Percentiles rank a stretch among this genome's conserved stretches.
Evolutionary conservation across 768 basidiomycete genomes (phyloP).

Genomic region (Panellus pusillus): DNA sequence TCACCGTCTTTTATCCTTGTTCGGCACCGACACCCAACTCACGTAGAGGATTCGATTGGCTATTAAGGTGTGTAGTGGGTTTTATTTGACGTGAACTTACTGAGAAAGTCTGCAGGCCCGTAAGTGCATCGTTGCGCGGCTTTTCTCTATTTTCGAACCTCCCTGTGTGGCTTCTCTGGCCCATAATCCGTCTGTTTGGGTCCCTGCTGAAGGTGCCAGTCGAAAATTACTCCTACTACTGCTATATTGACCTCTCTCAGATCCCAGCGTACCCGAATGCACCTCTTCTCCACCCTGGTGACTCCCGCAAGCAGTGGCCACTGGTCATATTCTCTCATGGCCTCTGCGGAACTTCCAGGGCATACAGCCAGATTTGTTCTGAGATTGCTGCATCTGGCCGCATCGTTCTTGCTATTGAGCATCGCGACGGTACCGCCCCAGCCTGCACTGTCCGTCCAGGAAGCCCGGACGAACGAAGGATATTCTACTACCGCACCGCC

Average conservation of each 20-base stretch:
- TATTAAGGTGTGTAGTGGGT: conserved; percentile 45
- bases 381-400: conserved; percentile 75
- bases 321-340: conserved; percentile 87
- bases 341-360: conserved; percentile 68
- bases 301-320: conserved; percentile 55
- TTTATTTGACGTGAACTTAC: not conserved
- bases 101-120: conserved; percentile 32
- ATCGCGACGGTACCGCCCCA: conserved; percentile 78
- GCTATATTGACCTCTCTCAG: conserved; percentile 29
- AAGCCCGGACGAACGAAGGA: conserved; percentile 25
- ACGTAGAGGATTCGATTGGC: conserved; percentile 53
- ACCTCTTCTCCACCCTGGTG: conserved; percentile 45
- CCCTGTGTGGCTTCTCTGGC: conserved; percentile 46
- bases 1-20: conserved; percentile 63
- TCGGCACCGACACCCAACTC: conserved; percentile 34
- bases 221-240: not conserved
- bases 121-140: conserved; percentile 47
- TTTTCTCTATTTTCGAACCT: conserved; percentile 54
- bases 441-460: conserved; percentile 43
- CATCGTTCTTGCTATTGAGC: conserved; percentile 79
- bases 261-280: conserved; percentile 60
- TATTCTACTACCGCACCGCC: conserved; percentile 55
- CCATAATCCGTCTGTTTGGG: conserved; percentile 53
- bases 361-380: conserved; percentile 75
- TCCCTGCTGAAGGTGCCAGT: conserved; percentile 44